Evolutionary conservation across 2,329 filamentous ascomycete genomes (phyloP).

Genomic region (Ceratocystis huliohia): DNA sequence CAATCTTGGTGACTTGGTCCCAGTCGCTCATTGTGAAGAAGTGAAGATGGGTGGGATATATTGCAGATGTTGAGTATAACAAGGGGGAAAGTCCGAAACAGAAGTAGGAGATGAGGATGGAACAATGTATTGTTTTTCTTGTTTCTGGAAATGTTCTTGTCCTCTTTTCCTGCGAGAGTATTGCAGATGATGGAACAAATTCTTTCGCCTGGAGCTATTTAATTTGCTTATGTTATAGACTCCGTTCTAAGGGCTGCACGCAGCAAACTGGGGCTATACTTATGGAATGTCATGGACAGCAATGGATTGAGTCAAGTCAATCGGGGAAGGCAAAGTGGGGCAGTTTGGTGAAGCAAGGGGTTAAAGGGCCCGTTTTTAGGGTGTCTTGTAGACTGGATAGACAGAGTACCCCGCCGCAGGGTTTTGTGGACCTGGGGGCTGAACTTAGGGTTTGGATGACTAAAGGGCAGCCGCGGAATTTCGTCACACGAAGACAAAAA

Average conservation of each 20-base stretch:
- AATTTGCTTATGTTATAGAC: conserved; percentile 12
- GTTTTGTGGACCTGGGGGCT: background rate
- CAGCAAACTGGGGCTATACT: conserved; percentile 1
- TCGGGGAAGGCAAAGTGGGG: conserved; percentile 18
- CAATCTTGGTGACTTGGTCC: conserved; percentile 85
- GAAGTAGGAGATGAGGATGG: background rate
- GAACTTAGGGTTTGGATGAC: background rate
- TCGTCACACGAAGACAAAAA: background rate
- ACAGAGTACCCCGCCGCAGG: conserved; percentile 1
- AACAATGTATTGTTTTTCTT: background rate
- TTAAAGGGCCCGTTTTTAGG: background rate
- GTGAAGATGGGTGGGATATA: conserved; percentile 1
- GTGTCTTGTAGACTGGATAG: background rate
- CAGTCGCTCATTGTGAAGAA: conserved; percentile 60
- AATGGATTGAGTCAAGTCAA: conserved; percentile 21
- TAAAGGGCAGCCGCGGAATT: background rate
- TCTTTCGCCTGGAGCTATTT: background rate
- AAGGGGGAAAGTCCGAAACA: background rate
- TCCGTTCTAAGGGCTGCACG: background rate
- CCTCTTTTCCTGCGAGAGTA: background rate
- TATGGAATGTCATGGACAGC: conserved; percentile 20
- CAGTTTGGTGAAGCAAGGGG: background rate
- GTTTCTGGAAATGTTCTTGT: background rate
- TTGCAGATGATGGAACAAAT: conserved; percentile 3
- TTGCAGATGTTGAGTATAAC: background rate